These are phyloP conservation scores for Pichia kluyveri DNA, from an alignment of 805 yeast genomes.

Conservation along the genomic window DNA sequence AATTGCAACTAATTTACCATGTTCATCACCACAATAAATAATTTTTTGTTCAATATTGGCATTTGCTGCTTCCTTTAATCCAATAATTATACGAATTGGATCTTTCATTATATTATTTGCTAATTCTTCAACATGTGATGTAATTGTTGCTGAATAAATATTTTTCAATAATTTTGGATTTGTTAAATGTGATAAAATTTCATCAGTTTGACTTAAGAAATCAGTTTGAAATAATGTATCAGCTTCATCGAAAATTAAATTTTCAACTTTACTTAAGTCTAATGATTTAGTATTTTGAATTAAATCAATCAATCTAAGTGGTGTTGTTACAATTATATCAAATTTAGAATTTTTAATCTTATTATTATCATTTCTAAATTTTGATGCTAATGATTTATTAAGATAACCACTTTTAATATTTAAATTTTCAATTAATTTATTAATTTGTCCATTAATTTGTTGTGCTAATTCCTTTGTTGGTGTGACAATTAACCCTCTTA, in stretches of 20 bases:
- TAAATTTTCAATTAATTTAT: constrained; percentile 46
- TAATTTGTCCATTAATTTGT: constrained; percentile 70
- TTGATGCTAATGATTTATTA: constrained; percentile 62
- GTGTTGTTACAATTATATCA: constrained; percentile 82
- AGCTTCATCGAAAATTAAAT: constrained; percentile 87
- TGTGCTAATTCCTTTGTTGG: constrained; percentile 93
- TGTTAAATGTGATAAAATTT: constrained; percentile 55
- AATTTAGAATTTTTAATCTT: constrained; percentile 49
- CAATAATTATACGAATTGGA: constrained; percentile 80
- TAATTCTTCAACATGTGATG: constrained; percentile 84
- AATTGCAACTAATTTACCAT: constrained; percentile 88
- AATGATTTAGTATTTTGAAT: constrained; percentile 47
- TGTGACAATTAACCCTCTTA: constrained; percentile 72
- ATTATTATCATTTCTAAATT: constrained; percentile 38
- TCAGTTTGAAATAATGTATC: constrained; percentile 84
- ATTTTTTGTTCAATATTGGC: constrained; percentile 72
- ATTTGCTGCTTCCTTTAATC: constrained; percentile 91
- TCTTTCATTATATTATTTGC: constrained; percentile 80
- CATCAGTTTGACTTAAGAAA: constrained; percentile 87
- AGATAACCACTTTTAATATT: constrained; percentile 54
- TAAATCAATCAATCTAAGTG: constrained; percentile 76
- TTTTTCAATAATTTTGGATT: constrained; percentile 51
- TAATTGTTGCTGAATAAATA: constrained; percentile 92
- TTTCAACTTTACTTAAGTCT: constrained; percentile 58
- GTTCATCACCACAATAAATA: constrained; percentile 84